phyloP scores from a whole-genome alignment of 2,329 filamentous ascomycete species.

The Neonectria sp. region DNA sequence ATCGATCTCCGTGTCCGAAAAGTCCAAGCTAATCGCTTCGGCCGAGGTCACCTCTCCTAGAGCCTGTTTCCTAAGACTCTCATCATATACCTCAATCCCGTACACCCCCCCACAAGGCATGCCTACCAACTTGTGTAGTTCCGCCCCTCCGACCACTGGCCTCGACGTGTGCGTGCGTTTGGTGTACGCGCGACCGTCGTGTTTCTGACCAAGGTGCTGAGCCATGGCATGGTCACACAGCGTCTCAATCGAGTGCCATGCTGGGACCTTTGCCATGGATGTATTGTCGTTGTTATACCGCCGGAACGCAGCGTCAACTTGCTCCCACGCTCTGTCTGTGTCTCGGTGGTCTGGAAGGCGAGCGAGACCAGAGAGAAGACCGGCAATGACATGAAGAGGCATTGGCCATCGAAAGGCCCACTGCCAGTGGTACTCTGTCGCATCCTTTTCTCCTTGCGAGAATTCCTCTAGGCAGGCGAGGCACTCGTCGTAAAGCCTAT shows the following conservation, averaged over 20 bases:
- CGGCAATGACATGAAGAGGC: slow-evolving; percentile 34
- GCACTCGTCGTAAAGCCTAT: slow-evolving; percentile 35
- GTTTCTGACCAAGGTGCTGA: slow-evolving; percentile 22
- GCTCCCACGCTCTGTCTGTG: slow-evolving; percentile 36
- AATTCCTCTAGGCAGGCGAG: slow-evolving; percentile 36
- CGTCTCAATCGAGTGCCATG: slow-evolving; percentile 33
- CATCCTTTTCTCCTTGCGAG: slow-evolving; percentile 29
- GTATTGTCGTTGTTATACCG: slow-evolving; percentile 37
- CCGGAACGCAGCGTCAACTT: slow-evolving; percentile 32
- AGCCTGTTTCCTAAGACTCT: slow-evolving; percentile 11
- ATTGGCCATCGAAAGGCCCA: slow-evolving; percentile 39
- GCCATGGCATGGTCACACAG: slow-evolving; percentile 36
- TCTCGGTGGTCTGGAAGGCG: slow-evolving; percentile 31
- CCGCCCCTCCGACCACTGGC: not conserved
- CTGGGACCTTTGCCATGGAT: slow-evolving; percentile 34
- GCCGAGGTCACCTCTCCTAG: slow-evolving; percentile 12
- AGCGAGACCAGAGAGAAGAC: slow-evolving; percentile 30
- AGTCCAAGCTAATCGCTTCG: slow-evolving; percentile 22
- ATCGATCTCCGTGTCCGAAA: slow-evolving; percentile 29
- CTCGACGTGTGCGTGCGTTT: slow-evolving; percentile 25
- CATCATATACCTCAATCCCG: slow-evolving; percentile 22
- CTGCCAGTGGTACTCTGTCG: slow-evolving; percentile 32
- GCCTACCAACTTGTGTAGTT: slow-evolving; percentile 17
- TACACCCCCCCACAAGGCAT: slow-evolving; percentile 23
- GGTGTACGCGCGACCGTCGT: slow-evolving; percentile 30